Percentiles rank a stretch among this genome's conserved stretches.
These are phyloP conservation scores for Saccharomyces eubayanus DNA, from an alignment of 805 yeast species.

Conservation along the genomic window DNA sequence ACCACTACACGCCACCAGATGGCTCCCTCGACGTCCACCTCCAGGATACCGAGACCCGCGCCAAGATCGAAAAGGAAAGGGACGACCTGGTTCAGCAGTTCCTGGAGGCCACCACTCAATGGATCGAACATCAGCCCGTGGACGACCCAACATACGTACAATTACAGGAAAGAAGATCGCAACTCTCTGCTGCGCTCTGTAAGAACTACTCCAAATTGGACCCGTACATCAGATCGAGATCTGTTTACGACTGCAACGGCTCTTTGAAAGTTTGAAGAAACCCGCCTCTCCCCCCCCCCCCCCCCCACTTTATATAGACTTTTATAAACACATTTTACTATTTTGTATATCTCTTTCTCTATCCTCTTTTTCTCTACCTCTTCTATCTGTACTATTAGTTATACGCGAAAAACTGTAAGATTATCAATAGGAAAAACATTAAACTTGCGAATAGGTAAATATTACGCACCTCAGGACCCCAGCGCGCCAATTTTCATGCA, in stretches of 20 bases:
- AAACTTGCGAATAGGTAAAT: neutral
- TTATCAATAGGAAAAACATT: neutral
- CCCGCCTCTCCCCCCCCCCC: neutral
- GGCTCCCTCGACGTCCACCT: conserved; percentile 46
- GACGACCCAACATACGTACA: conserved; percentile 39
- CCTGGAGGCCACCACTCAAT: conserved; percentile 57
- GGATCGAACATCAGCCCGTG: conserved; percentile 53
- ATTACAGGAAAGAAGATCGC: conserved; percentile 47
- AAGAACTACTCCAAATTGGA: conserved; percentile 63
- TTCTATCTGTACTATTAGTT: neutral
- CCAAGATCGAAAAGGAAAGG: conserved; percentile 43
- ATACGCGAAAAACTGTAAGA: neutral
- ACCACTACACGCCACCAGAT: conserved; percentile 52
- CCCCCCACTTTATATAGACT: neutral
- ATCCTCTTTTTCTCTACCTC: neutral
- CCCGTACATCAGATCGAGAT: conserved; percentile 73
- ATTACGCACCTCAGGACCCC: neutral
- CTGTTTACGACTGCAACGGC: conserved; percentile 75
- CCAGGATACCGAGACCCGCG: conserved; percentile 38
- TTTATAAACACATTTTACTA: neutral
- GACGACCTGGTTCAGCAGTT: conserved; percentile 44
- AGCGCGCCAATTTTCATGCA: neutral
- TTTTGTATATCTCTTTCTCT: neutral
- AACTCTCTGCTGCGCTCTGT: conserved; percentile 44
- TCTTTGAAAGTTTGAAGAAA: conserved; percentile 26